Conservation (phyloP, 306 rosid species). For the Adenanthera pavonina region DNA sequence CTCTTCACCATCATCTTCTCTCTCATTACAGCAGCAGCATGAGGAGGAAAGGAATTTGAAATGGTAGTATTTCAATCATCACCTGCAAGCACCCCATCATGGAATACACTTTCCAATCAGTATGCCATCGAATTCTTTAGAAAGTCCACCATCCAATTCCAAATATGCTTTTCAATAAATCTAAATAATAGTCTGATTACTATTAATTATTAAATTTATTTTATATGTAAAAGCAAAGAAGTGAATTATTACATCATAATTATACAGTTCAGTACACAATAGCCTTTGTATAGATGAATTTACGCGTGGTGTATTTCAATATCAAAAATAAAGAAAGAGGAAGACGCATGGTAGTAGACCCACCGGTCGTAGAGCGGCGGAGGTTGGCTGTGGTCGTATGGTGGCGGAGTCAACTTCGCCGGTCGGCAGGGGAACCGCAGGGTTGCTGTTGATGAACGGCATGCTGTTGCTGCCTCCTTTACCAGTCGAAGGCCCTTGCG, state of each 20-base stretch:
- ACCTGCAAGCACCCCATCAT: conserved; percentile 50
- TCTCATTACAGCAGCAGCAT: conserved; percentile 35
- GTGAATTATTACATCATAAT: too few species aligned
- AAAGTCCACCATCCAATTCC: not conserved
- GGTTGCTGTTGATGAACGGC: conserved; percentile 94
- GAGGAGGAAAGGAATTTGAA: conserved; percentile 43
- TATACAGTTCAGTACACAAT: too few species aligned
- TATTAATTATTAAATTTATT: too few species aligned
- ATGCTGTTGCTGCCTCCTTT: conserved; percentile 55
- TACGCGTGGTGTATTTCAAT: not conserved
- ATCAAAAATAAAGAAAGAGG: not conserved
- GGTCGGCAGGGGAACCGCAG: conserved; percentile 93
- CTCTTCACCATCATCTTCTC: not conserved
- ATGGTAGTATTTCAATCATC: conserved; percentile 44
- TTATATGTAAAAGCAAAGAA: too few species aligned
- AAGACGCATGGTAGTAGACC: not conserved
- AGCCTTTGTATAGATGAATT: too few species aligned
- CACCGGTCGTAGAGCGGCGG: conserved; percentile 62
- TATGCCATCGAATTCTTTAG: not conserved
- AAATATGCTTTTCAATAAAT: too few species aligned
- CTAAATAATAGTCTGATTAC: too few species aligned
- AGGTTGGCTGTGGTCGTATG: conserved; percentile 71
- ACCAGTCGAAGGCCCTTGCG: conserved; percentile 49
- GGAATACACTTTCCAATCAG: conserved; percentile 31
- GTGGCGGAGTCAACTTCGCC: conserved; percentile 96